These are phyloP conservation scores for Geosmithia morbida DNA, from an alignment of 2,329 filamentous ascomycete species.

Conservation along the genomic window DNA sequence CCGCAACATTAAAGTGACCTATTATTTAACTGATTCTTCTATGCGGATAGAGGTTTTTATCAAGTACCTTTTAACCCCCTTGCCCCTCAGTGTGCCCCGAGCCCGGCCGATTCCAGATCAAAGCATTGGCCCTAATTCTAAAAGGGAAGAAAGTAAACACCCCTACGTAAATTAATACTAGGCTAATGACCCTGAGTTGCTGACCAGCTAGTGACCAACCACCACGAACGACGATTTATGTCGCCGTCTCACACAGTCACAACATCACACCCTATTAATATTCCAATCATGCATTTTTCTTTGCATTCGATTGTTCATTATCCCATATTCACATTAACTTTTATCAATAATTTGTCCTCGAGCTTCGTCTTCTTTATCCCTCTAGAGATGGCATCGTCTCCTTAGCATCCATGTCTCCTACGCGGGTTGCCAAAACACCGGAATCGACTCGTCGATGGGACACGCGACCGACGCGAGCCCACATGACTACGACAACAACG, in stretches of 20 bases:
- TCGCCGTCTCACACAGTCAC: background rate
- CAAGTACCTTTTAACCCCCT: background rate
- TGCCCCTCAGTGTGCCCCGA: background rate
- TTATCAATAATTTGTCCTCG: background rate
- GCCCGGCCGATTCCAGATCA: conserved; percentile 1
- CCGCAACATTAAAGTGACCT: background rate
- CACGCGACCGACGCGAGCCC: background rate
- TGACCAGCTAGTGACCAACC: background rate
- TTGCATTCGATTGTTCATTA: background rate
- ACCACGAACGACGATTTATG: too few relatives aligned
- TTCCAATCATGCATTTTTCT: background rate
- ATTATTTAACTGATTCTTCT: background rate
- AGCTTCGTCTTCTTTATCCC: background rate
- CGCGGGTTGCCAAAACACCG: background rate
- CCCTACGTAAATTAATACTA: background rate
- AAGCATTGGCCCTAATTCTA: conserved; percentile 1
- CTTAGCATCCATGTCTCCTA: background rate
- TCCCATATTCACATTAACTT: background rate
- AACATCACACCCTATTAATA: background rate
- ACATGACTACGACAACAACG: background rate
- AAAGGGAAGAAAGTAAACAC: conserved; percentile 3
- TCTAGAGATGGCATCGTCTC: background rate
- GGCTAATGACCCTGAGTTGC: background rate
- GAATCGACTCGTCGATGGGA: background rate
- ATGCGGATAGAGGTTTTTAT: background rate